phyloP scores from a whole-genome alignment of 129 eudicot species.

The Pseudognaphalium luteoalbum region DNA sequence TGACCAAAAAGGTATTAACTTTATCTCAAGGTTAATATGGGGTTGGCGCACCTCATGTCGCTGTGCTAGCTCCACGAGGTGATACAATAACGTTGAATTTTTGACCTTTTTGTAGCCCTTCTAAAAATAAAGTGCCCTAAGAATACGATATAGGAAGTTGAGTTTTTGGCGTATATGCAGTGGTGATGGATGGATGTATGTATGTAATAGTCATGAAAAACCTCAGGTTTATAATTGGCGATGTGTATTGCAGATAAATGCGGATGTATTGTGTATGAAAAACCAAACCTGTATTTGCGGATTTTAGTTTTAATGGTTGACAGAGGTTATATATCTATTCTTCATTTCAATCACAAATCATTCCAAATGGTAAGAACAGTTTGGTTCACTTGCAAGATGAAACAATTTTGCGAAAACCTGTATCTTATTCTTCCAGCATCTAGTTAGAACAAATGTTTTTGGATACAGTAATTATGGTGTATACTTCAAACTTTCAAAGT shows the following conservation, averaged over 20 bases:
- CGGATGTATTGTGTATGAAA: neutral
- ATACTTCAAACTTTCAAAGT: too few species aligned
- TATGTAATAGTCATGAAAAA: slow-evolving; percentile 20
- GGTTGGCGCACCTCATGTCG: neutral
- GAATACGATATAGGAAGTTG: slow-evolving; percentile 13
- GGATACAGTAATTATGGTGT: too few species aligned
- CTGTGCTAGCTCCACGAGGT: neutral
- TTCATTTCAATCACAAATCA: neutral
- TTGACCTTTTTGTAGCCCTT: neutral
- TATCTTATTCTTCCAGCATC: neutral
- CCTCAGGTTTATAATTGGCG: neutral
- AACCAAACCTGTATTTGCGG: slow-evolving; percentile 2
- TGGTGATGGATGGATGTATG: neutral
- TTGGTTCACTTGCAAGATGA: neutral
- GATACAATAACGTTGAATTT: neutral
- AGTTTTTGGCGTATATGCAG: neutral
- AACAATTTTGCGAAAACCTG: neutral
- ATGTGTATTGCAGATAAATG: neutral
- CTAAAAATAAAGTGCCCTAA: neutral
- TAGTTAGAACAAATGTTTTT: neutral
- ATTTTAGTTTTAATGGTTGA: neutral
- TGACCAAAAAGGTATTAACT: neutral
- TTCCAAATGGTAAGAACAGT: neutral
- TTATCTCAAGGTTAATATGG: slow-evolving; percentile 10
- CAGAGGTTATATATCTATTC: neutral